Conservation (phyloP, 768 basidiomycete genomes). For the Royoungia palumana region DNA sequence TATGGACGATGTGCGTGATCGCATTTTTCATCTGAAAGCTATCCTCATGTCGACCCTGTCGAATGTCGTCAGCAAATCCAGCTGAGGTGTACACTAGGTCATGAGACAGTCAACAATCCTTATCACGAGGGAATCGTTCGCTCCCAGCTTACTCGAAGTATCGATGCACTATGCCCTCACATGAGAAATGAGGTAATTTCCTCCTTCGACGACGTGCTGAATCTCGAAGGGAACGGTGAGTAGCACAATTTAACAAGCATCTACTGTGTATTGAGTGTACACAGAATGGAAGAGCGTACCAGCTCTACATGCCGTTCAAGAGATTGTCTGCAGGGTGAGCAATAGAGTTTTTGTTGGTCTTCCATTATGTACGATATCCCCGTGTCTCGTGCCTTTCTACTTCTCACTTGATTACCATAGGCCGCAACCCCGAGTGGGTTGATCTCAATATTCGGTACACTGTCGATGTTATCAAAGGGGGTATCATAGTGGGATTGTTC, state of each 20-base stretch:
- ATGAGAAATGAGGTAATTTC: conserved; percentile 41
- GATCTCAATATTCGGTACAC: conserved; percentile 30
- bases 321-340: conserved; percentile 40
- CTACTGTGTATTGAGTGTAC: not conserved
- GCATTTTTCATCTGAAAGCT: not conserved
- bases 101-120: conserved; percentile 23
- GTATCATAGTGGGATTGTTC: conserved; percentile 23
- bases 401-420: conserved; percentile 19
- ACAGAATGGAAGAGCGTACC: conserved; percentile 39
- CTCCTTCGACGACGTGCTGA: conserved; percentile 39
- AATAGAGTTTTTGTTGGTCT: conserved; percentile 49
- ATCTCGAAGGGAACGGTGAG: conserved; percentile 13
- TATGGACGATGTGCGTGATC: conserved; percentile 30
- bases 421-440: conserved; percentile 37
- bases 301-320: conserved; percentile 25
- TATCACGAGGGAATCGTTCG: conserved; percentile 33
- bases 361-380: conserved; percentile 36
- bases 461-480: conserved; percentile 24
- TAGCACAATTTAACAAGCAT: too few species aligned
- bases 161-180: conserved; percentile 37
- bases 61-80: conserved; percentile 32
- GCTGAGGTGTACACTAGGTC: conserved; percentile 36
- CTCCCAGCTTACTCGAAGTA: conserved; percentile 35
- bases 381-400: not conserved
- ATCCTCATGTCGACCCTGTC: not conserved